Conservation (phyloP, 192 early-diverging fungal genomes). For the Coemansia sp. region DNA sequence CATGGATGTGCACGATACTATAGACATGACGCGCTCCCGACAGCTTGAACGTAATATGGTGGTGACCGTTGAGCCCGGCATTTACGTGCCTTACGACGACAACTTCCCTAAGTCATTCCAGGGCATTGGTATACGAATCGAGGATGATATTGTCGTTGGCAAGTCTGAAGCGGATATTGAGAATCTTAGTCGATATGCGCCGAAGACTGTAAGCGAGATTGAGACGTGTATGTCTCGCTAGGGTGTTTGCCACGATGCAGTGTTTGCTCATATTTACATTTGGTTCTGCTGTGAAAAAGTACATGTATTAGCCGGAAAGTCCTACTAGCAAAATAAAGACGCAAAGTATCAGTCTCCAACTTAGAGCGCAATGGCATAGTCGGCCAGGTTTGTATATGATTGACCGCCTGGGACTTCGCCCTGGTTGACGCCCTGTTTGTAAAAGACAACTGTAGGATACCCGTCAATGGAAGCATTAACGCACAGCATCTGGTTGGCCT, state of each 20-base stretch:
- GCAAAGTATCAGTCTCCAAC: neutral
- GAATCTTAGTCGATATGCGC: constrained; percentile 66
- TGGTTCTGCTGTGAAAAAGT: too few species aligned
- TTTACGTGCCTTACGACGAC: constrained; percentile 81
- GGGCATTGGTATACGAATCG: constrained; percentile 92
- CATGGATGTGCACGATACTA: constrained; percentile 91
- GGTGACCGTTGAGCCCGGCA: constrained; percentile 92
- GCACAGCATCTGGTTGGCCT: constrained; percentile 41
- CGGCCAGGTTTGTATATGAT: constrained; percentile 27
- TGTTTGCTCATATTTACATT: too few species aligned
- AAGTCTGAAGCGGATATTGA: constrained; percentile 62
- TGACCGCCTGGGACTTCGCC: constrained; percentile 52
- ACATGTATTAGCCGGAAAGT: neutral
- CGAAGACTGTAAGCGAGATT: constrained; percentile 85
- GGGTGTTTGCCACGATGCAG: neutral
- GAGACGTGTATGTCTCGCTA: constrained; percentile 46
- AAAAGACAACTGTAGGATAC: constrained; percentile 50
- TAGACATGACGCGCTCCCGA: constrained; percentile 68
- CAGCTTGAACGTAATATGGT: constrained; percentile 79
- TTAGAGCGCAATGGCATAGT: constrained; percentile 6
- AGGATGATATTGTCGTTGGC: constrained; percentile 90
- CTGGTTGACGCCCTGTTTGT: constrained; percentile 40
- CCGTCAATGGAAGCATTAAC: constrained; percentile 42
- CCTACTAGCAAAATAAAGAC: neutral
- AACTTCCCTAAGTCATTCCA: constrained; percentile 78